These are phyloP conservation scores for Coemansia sp. DNA, from an alignment of 192 early-diverging fungal genomes.

Conservation along the genomic window DNA sequence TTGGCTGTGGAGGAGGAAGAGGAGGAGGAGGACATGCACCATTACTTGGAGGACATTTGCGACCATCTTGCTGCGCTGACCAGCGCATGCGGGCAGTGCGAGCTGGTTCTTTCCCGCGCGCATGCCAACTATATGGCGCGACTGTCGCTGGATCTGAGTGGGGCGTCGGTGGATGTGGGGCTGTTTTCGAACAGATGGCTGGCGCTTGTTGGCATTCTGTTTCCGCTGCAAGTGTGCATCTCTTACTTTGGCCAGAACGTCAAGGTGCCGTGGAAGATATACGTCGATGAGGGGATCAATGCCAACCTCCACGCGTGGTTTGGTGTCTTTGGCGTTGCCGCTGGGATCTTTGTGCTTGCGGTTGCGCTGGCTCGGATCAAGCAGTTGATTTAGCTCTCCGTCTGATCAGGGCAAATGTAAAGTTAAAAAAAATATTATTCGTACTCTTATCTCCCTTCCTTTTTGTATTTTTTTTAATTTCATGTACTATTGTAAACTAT, in stretches of 20 bases:
- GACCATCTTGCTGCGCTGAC: slow-evolving; percentile 74
- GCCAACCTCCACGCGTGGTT: slow-evolving; percentile 49
- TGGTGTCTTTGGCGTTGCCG: slow-evolving; percentile 55
- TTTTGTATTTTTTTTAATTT: too few species aligned
- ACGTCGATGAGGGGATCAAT: slow-evolving; percentile 47
- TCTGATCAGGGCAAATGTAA: neutral
- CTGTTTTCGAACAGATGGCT: slow-evolving; percentile 26
- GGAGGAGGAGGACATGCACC: slow-evolving; percentile 6
- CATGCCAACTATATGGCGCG: slow-evolving; percentile 83
- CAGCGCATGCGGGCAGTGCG: slow-evolving; percentile 67
- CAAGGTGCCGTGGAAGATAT: slow-evolving; percentile 54
- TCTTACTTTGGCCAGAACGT: slow-evolving; percentile 71
- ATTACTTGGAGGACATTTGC: slow-evolving; percentile 19
- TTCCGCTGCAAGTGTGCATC: slow-evolving; percentile 63
- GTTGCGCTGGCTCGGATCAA: slow-evolving; percentile 17
- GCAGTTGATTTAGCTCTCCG: neutral
- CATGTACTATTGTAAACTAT: too few species aligned
- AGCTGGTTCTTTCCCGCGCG: slow-evolving; percentile 67
- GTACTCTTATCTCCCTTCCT: too few species aligned
- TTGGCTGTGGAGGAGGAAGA: neutral
- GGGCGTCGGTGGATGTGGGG: slow-evolving; percentile 51
- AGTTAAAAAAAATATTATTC: too few species aligned
- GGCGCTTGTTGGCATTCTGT: slow-evolving; percentile 34
- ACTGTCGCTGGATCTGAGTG: slow-evolving; percentile 69
- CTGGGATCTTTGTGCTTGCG: slow-evolving; percentile 35